phyloP scores from a whole-genome alignment of 176 grass and related monocot genomes.

The Secale cereale region DNA sequence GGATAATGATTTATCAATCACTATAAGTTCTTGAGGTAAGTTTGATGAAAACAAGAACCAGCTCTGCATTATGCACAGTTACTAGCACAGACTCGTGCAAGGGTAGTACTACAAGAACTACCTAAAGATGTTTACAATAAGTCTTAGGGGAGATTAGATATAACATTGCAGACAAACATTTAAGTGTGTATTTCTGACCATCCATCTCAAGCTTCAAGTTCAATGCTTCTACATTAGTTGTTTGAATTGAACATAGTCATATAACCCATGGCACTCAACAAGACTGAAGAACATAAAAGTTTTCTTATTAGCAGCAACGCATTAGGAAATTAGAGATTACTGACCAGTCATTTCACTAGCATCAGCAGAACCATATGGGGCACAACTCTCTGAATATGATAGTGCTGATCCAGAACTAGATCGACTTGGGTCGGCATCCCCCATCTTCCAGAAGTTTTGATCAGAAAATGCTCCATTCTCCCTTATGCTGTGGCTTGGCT shows the following conservation, averaged over 20 bases:
- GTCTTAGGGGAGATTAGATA: not conserved
- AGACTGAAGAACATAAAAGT: not conserved
- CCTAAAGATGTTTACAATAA: not conserved
- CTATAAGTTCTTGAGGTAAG: not conserved
- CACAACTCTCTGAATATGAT: slow-evolving; percentile 87
- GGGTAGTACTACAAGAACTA: slow-evolving; percentile 7
- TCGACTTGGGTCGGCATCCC: slow-evolving; percentile 44
- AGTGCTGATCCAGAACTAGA: slow-evolving; percentile 80
- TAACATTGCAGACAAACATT: not conserved
- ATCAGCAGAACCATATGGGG: slow-evolving; percentile 54
- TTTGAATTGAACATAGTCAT: slow-evolving; percentile 11
- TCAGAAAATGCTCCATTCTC: slow-evolving; percentile 65
- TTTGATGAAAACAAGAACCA: slow-evolving; percentile 4
- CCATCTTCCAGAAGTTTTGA: slow-evolving; percentile 80
- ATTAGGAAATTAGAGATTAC: slow-evolving; percentile 22
- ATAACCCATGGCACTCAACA: not conserved
- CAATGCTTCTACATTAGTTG: not conserved
- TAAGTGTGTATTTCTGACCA: slow-evolving; percentile 20
- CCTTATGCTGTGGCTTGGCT: slow-evolving; percentile 23
- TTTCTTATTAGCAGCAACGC: slow-evolving; percentile 5
- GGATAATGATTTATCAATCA: slow-evolving; percentile 24
- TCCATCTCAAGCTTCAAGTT: not conserved
- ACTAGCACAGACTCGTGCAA: not conserved
- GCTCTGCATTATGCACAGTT: not conserved
- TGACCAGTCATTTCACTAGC: slow-evolving; percentile 72